Percentiles rank a stretch among this genome's conserved stretches.
phyloP scores from a whole-genome alignment of 768 basidiomycete genomes.

The Dentipellis sp. region DNA sequence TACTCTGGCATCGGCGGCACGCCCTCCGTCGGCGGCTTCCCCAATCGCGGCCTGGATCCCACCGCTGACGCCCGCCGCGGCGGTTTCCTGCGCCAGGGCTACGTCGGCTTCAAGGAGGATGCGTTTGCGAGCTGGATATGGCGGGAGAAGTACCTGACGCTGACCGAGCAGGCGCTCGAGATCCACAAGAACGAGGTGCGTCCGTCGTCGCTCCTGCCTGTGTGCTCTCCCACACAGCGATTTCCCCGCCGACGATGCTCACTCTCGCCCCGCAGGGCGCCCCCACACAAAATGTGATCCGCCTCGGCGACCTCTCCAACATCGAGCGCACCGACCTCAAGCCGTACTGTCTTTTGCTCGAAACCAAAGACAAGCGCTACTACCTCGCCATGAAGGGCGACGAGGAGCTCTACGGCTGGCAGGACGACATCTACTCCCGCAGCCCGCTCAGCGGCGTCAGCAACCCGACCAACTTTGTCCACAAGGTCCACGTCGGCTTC shows the following conservation, averaged over 20 bases:
- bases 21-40: slow-evolving; percentile 69
- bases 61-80: slow-evolving; percentile 22
- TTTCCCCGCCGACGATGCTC: not conserved
- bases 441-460: slow-evolving; percentile 90
- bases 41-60: slow-evolving; percentile 40
- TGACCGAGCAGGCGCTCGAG: slow-evolving; percentile 69
- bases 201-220: not conserved
- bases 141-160: slow-evolving; percentile 82
- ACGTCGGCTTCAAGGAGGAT: slow-evolving; percentile 87
- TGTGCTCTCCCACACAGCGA: not conserved
- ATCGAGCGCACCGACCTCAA: slow-evolving; percentile 92
- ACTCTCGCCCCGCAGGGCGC: slow-evolving; percentile 14
- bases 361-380: slow-evolving; percentile 76
- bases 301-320: slow-evolving; percentile 69
- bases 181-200: slow-evolving; percentile 92
- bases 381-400: slow-evolving; percentile 83
- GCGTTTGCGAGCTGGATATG: slow-evolving; percentile 89
- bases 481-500: slow-evolving; percentile 97
- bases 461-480: slow-evolving; percentile 95
- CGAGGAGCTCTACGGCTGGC: slow-evolving; percentile 97
- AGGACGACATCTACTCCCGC: slow-evolving; percentile 91
- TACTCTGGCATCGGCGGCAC: not conserved
- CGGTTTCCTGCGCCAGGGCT: slow-evolving; percentile 61
- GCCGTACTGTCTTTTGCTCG: slow-evolving; percentile 86
- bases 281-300: slow-evolving; percentile 50